Conservation (phyloP, 2,329 filamentous ascomycete genomes). For the Penicillium expansum region DNA sequence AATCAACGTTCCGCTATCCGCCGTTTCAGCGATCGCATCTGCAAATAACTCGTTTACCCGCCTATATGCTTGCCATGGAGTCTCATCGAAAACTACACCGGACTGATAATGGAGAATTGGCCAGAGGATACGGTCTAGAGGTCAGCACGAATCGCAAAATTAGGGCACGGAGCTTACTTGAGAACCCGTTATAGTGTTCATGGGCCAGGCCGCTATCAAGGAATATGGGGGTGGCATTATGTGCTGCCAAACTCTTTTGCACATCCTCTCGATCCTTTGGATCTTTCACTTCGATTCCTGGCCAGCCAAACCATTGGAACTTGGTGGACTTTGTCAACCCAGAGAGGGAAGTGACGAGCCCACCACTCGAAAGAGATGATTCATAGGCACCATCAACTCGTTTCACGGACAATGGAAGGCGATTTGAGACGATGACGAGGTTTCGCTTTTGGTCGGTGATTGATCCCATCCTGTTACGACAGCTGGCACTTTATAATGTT, state of each 20-base stretch:
- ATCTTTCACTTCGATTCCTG: conserved; percentile 80
- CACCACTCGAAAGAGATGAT: conserved; percentile 87
- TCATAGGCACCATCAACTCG: conserved; percentile 75
- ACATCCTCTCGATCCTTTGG: conserved; percentile 65
- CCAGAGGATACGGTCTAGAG: conserved; percentile 85
- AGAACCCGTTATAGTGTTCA: conserved; percentile 93
- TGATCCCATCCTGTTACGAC: conserved; percentile 4
- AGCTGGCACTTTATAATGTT: background rate
- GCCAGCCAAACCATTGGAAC: conserved; percentile 97
- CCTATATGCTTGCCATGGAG: conserved; percentile 73
- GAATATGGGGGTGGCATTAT: conserved; percentile 82
- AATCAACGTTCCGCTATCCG: conserved; percentile 81
- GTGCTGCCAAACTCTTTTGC: conserved; percentile 69
- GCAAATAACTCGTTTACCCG: conserved; percentile 89
- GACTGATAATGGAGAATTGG: conserved; percentile 56
- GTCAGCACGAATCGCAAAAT: background rate
- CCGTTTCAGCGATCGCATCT: conserved; percentile 73
- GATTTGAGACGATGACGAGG: conserved; percentile 79
- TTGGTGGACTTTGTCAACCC: conserved; percentile 83
- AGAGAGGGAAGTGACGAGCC: conserved; percentile 83
- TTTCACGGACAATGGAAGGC: conserved; percentile 89
- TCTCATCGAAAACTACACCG: conserved; percentile 10
- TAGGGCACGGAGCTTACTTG: conserved; percentile 60
- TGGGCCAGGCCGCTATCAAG: conserved; percentile 84
- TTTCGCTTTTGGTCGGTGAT: conserved; percentile 23